Evolutionary conservation across 768 basidiomycete species (phyloP), one percentile per base, ranked within the genome.

Genomic region (Coprinopsis strossmayeri): DNA sequence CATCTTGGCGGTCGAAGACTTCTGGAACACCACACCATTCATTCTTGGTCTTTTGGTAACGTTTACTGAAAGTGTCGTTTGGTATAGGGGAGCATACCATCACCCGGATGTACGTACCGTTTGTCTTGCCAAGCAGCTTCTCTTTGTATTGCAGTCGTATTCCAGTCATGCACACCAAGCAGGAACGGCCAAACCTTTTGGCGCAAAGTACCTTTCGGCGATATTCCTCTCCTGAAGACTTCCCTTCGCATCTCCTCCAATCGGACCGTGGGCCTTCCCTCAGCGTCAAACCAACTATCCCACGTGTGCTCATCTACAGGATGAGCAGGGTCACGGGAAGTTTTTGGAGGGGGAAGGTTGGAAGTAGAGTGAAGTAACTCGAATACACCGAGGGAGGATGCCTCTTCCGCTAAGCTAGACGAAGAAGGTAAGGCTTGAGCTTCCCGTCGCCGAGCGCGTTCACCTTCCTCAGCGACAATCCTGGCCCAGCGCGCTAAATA

Each of bases 401-500:
- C 74, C 64, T 84, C 88, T 59, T 82, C 82, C 15, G 63, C 74
- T 28, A 71, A 61, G n/a, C 53, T 52, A 11, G 70, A 57, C 3
- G 74, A 71, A 4, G 77, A 70, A 2, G 81, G 79, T 11, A 88
- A 57, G 0, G 77, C 71, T 60, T 86, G 84, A 0, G 87, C 81
- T 63, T 99, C 96, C 37, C 78, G 76, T 54, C 82, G 69, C 35
- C 96, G 76, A 3, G 92, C 82, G 13, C 91, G 77, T 64, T 99
- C 96, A 15, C 96, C 96, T 62, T 98, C 96, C 65, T 99, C 96
- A 1, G 96, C 96, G 1, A 98, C 96, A 50, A 92, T 87, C 43
- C 94, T 76, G 2, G 96, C 96, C 96, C 96, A 99, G 26, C 91
- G 76, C 9, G 96, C 96, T 7, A 99, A 79, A 63, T 98, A 98